Evolutionary conservation across 768 basidiomycete genomes (phyloP).

Genomic region (Lactarius sanguifluus): DNA sequence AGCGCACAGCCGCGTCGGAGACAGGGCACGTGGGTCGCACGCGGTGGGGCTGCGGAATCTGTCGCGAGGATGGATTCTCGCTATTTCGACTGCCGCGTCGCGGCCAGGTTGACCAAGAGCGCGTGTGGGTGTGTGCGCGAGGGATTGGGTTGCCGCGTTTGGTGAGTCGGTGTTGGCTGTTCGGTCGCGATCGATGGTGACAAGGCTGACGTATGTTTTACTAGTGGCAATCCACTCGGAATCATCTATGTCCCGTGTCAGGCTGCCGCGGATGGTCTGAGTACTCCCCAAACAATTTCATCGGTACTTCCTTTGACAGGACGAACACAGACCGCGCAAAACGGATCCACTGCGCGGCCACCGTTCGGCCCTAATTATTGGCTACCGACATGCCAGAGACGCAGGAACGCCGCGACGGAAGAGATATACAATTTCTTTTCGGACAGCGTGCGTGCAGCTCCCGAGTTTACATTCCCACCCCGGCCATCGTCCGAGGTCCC

Average conservation of each 20-base stretch:
- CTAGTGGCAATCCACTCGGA: conserved; percentile 63
- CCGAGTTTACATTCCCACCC: conserved; percentile 21
- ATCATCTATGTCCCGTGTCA: conserved; percentile 61
- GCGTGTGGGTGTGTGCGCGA: conserved; percentile 67
- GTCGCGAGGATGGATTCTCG: conserved; percentile 56
- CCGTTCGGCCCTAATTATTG: conserved; percentile 35
- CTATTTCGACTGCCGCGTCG: conserved; percentile 55
- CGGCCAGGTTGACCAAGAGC: conserved; percentile 51
- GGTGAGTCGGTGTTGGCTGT: conserved; percentile 38
- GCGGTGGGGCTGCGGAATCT: conserved; percentile 49
- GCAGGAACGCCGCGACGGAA: background rate
- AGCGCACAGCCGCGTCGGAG: conserved; percentile 53
- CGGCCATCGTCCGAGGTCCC: background rate
- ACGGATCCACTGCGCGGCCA: conserved; percentile 28
- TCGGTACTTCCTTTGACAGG: conserved; percentile 41
- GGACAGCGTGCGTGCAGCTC: conserved; percentile 21
- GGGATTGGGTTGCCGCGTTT: conserved; percentile 64
- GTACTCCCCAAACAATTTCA: conserved; percentile 37
- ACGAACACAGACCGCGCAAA: conserved; percentile 35
- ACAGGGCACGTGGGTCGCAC: conserved; percentile 59
- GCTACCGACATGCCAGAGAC: conserved; percentile 27
- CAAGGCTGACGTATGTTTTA: conserved; percentile 22
- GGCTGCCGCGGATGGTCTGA: conserved; percentile 52
- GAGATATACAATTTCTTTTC: conserved; percentile 26
- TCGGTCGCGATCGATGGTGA: background rate